Evolutionary conservation across 228 moss, liverwort and hornwort genomes (phyloP), one percentile per base, ranked within the genome.

Genomic region (Sphagnum magellanicum): DNA sequence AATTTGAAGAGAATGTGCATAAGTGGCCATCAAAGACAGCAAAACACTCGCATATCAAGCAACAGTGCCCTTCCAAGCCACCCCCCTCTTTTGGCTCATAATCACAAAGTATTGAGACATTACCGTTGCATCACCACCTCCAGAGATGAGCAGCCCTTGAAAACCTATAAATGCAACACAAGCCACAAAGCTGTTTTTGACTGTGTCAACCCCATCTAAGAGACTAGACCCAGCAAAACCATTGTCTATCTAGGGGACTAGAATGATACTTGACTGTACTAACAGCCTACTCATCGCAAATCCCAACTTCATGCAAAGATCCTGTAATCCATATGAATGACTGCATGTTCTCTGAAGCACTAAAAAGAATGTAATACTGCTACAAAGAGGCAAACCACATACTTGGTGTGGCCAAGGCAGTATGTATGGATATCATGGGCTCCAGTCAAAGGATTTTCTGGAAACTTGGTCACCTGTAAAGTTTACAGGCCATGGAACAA

Each of bases 341-440:
- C 32, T 32, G 32, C 32, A 32, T 32, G 32, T 32, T 32, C 32
- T 32, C 32, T 32, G 32, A 32, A 32, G 32, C 32, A 32, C 32
- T 32, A 32, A 32, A 32, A 32, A 32, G 32, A 32, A 32, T 32
- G 32, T 10, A 11, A 62, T 62, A 11, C 10, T 51, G 67, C 67
- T 51, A 67, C 51, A 9, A 52, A 63, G 72, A 57, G 50, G 9
- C 53, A 52, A 51, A 70, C 64, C 58, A 51, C 70, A 50, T 93
- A 98, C 97, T 91, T 98, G 52, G 57, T 89, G 67, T 98, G 98
- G 17, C 94, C 94, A 13, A 94, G 69, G 75, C 98, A 98, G 78
- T 90, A 98, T 14, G 87, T 82, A 81, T 91, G 88, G 73, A 98
- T 94, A 72, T 94, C 87, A 72, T 90, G 98, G 64, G 92, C 89